Base-by-base conservation (phyloP, 768 basidiomycete genomes). In the Psilocybe cyanescens region DNA sequence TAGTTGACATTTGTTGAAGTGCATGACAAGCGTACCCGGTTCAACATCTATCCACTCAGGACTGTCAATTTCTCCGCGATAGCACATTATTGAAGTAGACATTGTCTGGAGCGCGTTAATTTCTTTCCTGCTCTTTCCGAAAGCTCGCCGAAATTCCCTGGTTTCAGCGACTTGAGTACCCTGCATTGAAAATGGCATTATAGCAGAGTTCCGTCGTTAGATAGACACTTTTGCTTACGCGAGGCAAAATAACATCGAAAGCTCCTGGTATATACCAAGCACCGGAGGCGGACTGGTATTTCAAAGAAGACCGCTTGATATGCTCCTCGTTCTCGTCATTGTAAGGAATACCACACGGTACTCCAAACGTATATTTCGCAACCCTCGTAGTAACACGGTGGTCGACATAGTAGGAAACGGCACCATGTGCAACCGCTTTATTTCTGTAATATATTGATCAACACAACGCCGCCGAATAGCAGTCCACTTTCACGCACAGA, bases 401-500 rank as follows among this genome's bases (percentile, higher is more conserved):
- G 51, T 67, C 59, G 3, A 68, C 35, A 49, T 67, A 66, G 54
- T 65, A 68, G 6, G 65, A 67, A n/a, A 67, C 46, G 8, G 69
- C 67, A 1, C 66, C 67, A 52, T 68, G 60, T 9, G 67, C 59
- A 11, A 70, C 68, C 7, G 65, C 63, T 35, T 69, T 67, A 44
- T 58, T 67, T 12, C 68, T 69, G 4, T 16, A 14, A 16, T 14
- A 35, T 49, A 49, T 49, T 14, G 9, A 6, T 49, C 8, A 37
- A 28, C 28, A 29, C 1, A 30, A 51, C n/a, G 17, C 19, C 11
- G 9, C 48, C 17, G 12, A 8, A 41, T 16, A 29, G 33, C n/a
- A 17, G 51, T 8, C 8, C 1, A 17, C 6, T 46, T 56, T 19
- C 9, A 75, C 83, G 48, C 66, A 85, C 83, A 81, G 67, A 48